Evolutionary conservation across 2,329 filamentous ascomycete genomes (phyloP), one percentile per base, ranked within the genome.

Genomic region (Escovopsis weberi): DNA sequence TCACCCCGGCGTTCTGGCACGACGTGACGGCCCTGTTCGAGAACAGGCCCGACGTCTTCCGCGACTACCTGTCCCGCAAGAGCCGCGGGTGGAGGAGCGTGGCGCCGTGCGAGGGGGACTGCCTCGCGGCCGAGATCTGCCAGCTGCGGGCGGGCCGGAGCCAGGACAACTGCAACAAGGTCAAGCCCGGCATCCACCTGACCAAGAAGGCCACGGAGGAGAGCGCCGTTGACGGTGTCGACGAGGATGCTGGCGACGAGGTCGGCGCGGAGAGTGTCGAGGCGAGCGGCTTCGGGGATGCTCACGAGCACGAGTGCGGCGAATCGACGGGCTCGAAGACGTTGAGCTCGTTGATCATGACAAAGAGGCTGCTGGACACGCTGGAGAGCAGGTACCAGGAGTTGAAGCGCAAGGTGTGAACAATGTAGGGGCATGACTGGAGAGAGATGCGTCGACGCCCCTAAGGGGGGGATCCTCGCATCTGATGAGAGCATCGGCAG

Each of bases 1-100:
- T 80, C 32, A 72, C 68, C 1, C 68, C 73, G 0, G 67, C 66
- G 1, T 77, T 77, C 55, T 78, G 74, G 74, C 74, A 77, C 53
- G 67, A 71, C 48, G 60, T 77, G 18, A 77, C 74, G 1, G 58
- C 58, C 1, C 53, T 59, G 3, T 66, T 78, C 39, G 66, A 71
- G 46, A 49, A 45, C 4, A 55, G 73, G 43, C 48, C 62, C 2
- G 46, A 51, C 0, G 54, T 62, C 1, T 76, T 77, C 49, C 57
- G 65, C 12, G 58, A 55, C 3, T 78, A 67, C 52, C 62, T 66
- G 39, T 53, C 59, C 1, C 61, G 71, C 43, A 70, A 70, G 45
- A 64, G 60, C 9, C 63, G 74, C 6, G 69, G 69, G 4, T 69
- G 63, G 57, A 56, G 57, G 5, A 53, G 59, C 4, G 28, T 30